Evolutionary conservation across 2,329 filamentous ascomycete genomes (phyloP).

Genomic region (Hypomyces perniciosus): DNA sequence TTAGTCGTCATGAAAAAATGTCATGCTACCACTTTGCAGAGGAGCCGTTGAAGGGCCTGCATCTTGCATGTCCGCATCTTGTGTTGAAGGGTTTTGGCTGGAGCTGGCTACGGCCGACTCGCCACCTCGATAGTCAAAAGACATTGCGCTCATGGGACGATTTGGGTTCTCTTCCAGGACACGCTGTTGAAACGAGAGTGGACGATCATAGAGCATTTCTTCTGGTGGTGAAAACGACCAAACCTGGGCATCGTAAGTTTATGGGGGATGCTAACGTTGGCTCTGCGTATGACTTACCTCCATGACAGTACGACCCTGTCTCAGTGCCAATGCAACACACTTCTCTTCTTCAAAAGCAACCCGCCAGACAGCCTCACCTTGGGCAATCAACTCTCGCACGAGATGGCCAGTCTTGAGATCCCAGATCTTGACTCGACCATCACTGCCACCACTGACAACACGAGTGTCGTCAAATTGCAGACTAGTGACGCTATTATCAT

Average conservation of each 20-base stretch:
- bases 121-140: constrained; percentile 36
- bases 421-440: constrained; percentile 98
- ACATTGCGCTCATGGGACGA: constrained; percentile 47
- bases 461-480: constrained; percentile 94
- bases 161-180: constrained; percentile 39
- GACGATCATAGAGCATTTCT: constrained; percentile 52
- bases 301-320: constrained; percentile 86
- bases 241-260: constrained; percentile 51
- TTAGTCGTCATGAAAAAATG: constrained; percentile 47
- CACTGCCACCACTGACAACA: constrained; percentile 91
- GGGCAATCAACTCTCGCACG: constrained; percentile 83
- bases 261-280: background rate
- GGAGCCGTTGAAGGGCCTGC: constrained; percentile 51
- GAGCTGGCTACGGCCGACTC: constrained; percentile 24
- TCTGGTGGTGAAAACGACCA: constrained; percentile 92
- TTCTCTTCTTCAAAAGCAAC: constrained; percentile 99
- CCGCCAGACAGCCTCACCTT: constrained; percentile 93
- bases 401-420: constrained; percentile 86
- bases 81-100: constrained; percentile 30
- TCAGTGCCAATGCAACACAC: constrained; percentile 88
- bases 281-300: constrained; percentile 59
- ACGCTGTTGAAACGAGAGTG: constrained; percentile 44
- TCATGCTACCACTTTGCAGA: constrained; percentile 39
- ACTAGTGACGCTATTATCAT: constrained; percentile 97
- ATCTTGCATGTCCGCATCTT: constrained; percentile 53